These are phyloP conservation scores for Rosellinia necatrix DNA, from an alignment of 2,329 filamentous ascomycete species.

Conservation along the genomic window DNA sequence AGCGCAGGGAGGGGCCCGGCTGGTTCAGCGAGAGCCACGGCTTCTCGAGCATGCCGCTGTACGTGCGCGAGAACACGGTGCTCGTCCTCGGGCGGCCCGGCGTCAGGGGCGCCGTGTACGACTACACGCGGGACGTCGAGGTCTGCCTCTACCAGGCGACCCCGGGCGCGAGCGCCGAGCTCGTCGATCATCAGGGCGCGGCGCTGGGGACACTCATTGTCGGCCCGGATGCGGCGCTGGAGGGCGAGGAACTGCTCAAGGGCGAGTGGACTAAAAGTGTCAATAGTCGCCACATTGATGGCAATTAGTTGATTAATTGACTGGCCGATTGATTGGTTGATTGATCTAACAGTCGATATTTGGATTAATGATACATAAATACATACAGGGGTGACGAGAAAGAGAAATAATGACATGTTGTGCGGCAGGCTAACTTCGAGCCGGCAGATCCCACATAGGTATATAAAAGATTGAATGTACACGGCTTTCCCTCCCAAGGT, in stretches of 20 bases:
- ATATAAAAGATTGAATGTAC: background rate
- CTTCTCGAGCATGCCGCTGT: constrained; percentile 62
- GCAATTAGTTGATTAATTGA: background rate
- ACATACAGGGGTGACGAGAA: constrained; percentile 2
- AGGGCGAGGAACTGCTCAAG: constrained; percentile 46
- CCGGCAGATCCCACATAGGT: too few species aligned
- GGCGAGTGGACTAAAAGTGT: constrained; percentile 40
- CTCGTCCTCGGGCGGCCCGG: constrained; percentile 50
- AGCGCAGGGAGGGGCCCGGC: constrained; percentile 53
- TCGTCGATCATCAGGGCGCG: constrained; percentile 51
- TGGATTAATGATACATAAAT: constrained; percentile 9
- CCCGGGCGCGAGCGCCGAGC: constrained; percentile 46
- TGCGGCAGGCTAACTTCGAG: constrained; percentile 2
- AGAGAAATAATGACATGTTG: constrained; percentile 5
- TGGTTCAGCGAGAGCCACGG: constrained; percentile 66
- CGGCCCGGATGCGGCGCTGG: constrained; percentile 46
- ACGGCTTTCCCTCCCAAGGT: background rate
- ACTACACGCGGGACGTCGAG: constrained; percentile 53
- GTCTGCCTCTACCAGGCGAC: constrained; percentile 51
- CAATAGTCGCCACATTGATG: constrained; percentile 30
- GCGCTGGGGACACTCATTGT: constrained; percentile 47
- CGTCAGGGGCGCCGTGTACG: constrained; percentile 50
- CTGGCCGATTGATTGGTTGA: background rate
- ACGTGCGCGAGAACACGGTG: constrained; percentile 59
- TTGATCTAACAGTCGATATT: background rate